Evolutionary conservation across 257 asterid genomes (phyloP), one percentile per base, ranked within the genome.

Genomic region (Plantago ovata): DNA sequence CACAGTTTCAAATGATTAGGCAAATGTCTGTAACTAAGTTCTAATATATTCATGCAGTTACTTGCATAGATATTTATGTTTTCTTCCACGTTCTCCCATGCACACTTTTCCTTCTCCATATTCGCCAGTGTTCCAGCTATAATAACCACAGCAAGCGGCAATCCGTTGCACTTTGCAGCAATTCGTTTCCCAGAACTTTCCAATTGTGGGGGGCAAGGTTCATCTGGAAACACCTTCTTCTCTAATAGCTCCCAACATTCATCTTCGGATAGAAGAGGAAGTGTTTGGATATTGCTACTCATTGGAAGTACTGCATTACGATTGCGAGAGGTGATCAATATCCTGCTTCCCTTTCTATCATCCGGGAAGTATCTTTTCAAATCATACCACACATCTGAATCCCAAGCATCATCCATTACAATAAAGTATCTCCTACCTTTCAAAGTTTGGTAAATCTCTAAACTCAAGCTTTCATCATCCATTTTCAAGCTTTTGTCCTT

Each of bases 201-300:
- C 51, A 64, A 56, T 1, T 23, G 9, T 38, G 16, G 13, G 8
- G 71, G 71, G 1, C 63, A 60, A n/a, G 36, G 18, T 38, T 53
- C 44, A 3, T 22, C 4, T 1, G 24, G 39, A 22, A 57, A 56
- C 32, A 62, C 56, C 69, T 48, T 69, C 52, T 40, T 14, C 13
- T 56, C n/a, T 21, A 69, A 15, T 40, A 69, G 16, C 38, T 24
- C 41, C 74, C 74, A 56, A 19, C 74, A 44, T 28, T 69, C 55
- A 14, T 32, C 56, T 1, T 4, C 6, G 2, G 54, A 10, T 0
- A 69, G 13, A 4, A 50, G 9, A 13, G 20, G 39, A 18, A 60
- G 74, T 10, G 15, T 12, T n/a, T n/a, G 43, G 1, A 52, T 22
- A 11, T 32, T 19, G 18, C 43, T 53, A 12, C 13, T 14, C n/a